Percentiles rank a stretch among this genome's conserved stretches.
phyloP scores from a whole-genome alignment of 139 green algal species.

The Asterochloris erici region DNA sequence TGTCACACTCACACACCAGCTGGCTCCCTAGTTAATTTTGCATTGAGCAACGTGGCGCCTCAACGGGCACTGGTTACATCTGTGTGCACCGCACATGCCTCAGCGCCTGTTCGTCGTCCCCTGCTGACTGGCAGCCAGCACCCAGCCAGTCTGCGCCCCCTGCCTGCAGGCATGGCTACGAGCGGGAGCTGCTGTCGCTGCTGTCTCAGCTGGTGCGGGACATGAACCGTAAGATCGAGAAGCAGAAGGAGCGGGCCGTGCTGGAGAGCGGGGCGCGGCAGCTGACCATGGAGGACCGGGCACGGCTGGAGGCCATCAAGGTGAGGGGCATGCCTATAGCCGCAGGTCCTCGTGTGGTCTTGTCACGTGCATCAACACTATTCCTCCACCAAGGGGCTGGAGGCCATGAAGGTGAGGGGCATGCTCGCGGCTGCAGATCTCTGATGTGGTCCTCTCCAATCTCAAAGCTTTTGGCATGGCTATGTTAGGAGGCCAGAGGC shows the following conservation, averaged over 20 bases:
- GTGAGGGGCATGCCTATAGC: conserved; percentile 6
- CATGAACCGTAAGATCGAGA: conserved; percentile 84
- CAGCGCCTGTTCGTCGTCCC: neutral
- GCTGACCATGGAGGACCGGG: conserved; percentile 54
- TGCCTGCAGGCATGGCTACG: conserved; percentile 60
- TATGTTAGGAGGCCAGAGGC: too few species aligned
- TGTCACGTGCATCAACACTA: neutral
- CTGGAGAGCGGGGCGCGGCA: conserved; percentile 56
- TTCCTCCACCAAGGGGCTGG: neutral
- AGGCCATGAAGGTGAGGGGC: too few species aligned
- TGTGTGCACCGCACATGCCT: neutral
- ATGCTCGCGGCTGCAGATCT: too few species aligned
- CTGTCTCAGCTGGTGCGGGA: conserved; percentile 70
- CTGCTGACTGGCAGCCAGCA: too few species aligned
- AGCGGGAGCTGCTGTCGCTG: conserved; percentile 60
- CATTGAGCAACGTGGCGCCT: too few species aligned
- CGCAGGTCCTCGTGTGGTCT: neutral
- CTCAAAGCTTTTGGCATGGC: too few species aligned
- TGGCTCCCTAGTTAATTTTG: too few species aligned
- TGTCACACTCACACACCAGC: too few species aligned
- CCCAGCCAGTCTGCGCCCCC: too few species aligned
- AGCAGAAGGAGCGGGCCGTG: conserved; percentile 68
- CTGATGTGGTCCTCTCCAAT: too few species aligned
- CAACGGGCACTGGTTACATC: neutral
- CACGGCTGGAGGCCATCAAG: conserved; percentile 55